Conservation (phyloP, 192 early-diverging fungal species). For the Mortierella alpina region DNA sequence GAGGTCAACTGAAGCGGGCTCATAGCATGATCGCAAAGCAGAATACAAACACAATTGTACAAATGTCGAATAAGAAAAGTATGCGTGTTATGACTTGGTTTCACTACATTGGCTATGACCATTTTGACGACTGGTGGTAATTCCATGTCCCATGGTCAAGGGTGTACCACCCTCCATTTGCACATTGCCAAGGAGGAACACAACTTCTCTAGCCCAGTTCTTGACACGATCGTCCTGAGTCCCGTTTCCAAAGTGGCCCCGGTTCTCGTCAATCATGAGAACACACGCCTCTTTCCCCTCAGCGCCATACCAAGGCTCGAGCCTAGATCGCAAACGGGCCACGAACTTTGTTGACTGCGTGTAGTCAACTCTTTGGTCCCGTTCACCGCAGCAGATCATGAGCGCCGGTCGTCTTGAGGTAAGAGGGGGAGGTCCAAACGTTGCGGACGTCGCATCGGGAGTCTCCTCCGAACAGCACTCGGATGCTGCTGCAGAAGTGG, state of each 20-base stretch:
- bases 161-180: constrained; percentile 31
- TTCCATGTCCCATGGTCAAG: too few relatives aligned
- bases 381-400: constrained; percentile 79
- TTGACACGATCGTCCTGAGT: constrained; percentile 59
- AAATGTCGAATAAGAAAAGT: too few relatives aligned
- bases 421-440: constrained; percentile 17
- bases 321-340: constrained; percentile 67
- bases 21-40: too few relatives aligned
- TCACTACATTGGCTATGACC: too few relatives aligned
- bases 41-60: too few relatives aligned
- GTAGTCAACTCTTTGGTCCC: constrained; percentile 83
- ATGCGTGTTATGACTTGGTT: too few relatives aligned
- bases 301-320: constrained; percentile 29
- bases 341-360: constrained; percentile 93
- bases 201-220: constrained; percentile 63
- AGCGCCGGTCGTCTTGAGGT: constrained; percentile 64
- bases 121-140: too few relatives aligned
- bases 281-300: constrained; percentile 44
- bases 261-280: constrained; percentile 60
- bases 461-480: neutral
- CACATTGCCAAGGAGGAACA: constrained; percentile 62
- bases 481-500: neutral
- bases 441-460: neutral
- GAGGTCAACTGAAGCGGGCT: constrained; percentile 15
- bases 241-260: constrained; percentile 66